Percentiles rank a stretch among this genome's conserved stretches.
phyloP scores from a whole-genome alignment of 192 early-diverging fungal genomes.

The Umbelopsis isabellina region DNA sequence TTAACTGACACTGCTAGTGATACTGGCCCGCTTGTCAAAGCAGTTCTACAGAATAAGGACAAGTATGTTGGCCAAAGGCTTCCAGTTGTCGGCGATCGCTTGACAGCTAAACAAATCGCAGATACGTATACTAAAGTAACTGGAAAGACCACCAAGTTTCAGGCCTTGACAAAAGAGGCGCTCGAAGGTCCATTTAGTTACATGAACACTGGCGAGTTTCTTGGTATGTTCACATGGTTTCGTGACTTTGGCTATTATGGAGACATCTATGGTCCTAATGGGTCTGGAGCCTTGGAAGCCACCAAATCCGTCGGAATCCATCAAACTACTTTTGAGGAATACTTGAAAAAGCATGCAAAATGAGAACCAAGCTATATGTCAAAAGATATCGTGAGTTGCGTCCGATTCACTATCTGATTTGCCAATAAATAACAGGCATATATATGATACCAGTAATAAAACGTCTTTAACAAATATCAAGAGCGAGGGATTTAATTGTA shows the following conservation, averaged over 20 bases:
- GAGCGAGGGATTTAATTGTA: no score
- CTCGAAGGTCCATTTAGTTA: neutral
- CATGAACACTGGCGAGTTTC: conserved; percentile 1
- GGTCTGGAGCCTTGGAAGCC: neutral
- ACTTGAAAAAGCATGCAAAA: neutral
- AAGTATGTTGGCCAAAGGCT: neutral
- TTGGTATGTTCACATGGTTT: conserved; percentile 16
- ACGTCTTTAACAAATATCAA: no score
- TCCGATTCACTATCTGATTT: no score
- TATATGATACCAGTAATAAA: no score
- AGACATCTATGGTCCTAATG: neutral
- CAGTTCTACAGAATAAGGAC: neutral
- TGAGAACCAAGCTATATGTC: neutral
- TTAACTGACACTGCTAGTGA: neutral
- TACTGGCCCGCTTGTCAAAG: neutral
- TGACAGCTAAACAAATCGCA: neutral
- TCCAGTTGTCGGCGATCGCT: neutral
- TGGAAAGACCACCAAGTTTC: neutral
- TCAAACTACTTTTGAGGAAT: neutral
- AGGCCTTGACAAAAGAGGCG: neutral
- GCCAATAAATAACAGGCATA: no score
- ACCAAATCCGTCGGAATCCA: neutral
- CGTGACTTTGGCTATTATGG: conserved; percentile 16
- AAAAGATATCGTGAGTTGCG: no score
- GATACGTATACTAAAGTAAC: neutral